These are phyloP conservation scores for Fraxinus quadrangulata DNA, from an alignment of 257 asterid genomes.

Conservation along the genomic window DNA sequence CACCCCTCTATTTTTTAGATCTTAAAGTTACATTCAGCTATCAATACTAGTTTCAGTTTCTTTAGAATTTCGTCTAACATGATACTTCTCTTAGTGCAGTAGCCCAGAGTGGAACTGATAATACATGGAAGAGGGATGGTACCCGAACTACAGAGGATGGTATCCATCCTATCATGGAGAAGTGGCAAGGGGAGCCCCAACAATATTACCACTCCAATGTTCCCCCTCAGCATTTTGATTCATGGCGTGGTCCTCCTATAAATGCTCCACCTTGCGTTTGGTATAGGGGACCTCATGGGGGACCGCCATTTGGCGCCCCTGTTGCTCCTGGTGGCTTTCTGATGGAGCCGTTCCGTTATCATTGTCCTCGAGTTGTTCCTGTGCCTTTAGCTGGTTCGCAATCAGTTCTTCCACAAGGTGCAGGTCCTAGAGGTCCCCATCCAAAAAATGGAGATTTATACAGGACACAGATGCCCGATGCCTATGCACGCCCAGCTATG, in stretches of 20 bases:
- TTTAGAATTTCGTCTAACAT: conserved; percentile 8
- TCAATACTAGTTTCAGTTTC: conserved; percentile 4
- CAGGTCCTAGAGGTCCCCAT: conserved; percentile 83
- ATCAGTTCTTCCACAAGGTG: conserved; percentile 56
- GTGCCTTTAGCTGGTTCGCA: conserved; percentile 69
- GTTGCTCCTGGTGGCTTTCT: conserved; percentile 84
- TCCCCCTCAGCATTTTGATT: conserved; percentile 74
- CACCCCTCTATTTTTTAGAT: conserved; percentile 15
- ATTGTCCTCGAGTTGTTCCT: conserved; percentile 73
- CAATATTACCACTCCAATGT: conserved; percentile 58
- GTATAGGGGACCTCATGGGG: conserved; percentile 83
- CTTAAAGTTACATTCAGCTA: not conserved
- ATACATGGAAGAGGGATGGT: conserved; percentile 63
- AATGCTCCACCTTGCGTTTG: conserved; percentile 74
- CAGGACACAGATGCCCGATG: conserved; percentile 78
- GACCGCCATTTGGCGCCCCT: conserved; percentile 77
- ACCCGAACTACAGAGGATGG: conserved; percentile 58
- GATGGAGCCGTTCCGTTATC: conserved; percentile 77
- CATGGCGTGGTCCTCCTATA: conserved; percentile 86
- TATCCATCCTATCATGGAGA: conserved; percentile 51
- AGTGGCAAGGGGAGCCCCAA: conserved; percentile 84
- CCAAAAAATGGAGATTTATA: conserved; percentile 79
- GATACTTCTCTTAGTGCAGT: conserved; percentile 50
- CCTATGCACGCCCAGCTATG: conserved; percentile 78
- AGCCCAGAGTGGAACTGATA: conserved; percentile 45